These are phyloP conservation scores for Venturiaceae sp. DNA, from an alignment of 2,329 filamentous ascomycete genomes.

Conservation along the genomic window DNA sequence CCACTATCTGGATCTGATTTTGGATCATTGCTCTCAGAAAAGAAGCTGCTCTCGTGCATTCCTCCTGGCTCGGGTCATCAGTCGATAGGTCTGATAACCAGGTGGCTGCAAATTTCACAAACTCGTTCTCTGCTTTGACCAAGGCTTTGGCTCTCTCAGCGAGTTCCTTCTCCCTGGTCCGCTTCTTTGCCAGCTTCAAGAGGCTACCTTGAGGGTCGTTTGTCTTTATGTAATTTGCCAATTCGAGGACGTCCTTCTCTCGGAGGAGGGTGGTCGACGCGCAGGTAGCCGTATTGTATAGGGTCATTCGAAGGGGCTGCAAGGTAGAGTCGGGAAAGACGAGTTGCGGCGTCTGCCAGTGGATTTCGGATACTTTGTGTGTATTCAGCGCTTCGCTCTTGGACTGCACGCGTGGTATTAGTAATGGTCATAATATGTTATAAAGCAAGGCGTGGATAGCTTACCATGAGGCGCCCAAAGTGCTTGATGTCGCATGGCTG, in stretches of 20 bases:
- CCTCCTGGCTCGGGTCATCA: neutral
- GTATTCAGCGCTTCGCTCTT: neutral
- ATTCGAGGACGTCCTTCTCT: neutral
- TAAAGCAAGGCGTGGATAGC: neutral
- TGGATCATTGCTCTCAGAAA: neutral
- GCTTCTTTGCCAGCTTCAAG: neutral
- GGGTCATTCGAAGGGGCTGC: neutral
- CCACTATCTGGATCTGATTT: neutral
- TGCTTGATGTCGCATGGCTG: slow-evolving; percentile 1
- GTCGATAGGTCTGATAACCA: too few relatives aligned
- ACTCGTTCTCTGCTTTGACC: neutral
- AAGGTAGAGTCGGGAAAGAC: neutral
- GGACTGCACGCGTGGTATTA: neutral
- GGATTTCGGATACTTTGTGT: slow-evolving; percentile 2
- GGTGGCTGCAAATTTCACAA: neutral
- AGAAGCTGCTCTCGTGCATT: neutral
- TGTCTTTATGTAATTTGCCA: neutral
- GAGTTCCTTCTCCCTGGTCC: neutral
- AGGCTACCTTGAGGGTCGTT: neutral
- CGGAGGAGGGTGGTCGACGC: neutral
- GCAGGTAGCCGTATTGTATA: neutral
- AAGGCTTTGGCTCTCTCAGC: neutral
- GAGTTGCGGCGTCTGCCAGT: neutral
- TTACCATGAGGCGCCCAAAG: neutral
- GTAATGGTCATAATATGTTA: neutral